These are phyloP conservation scores for Colletotrichum sp. DNA, from an alignment of 2,329 filamentous ascomycete species.

Conservation along the genomic window DNA sequence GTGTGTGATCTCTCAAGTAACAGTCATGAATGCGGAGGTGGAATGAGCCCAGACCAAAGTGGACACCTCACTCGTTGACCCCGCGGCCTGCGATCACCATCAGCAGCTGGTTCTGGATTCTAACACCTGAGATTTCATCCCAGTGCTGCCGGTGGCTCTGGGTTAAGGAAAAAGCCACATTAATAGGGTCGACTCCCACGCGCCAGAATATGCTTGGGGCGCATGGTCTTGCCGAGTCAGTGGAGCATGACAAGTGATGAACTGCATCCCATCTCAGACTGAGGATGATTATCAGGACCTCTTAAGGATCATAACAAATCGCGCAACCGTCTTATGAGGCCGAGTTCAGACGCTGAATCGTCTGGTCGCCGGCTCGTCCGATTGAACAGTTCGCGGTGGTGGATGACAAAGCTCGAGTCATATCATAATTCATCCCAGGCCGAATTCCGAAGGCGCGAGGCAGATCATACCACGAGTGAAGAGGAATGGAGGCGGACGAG, in stretches of 20 bases:
- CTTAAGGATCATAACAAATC: not conserved
- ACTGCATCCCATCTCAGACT: not conserved
- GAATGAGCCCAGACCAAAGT: not conserved
- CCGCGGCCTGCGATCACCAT: not conserved
- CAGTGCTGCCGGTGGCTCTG: not conserved
- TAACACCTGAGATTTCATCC: not conserved
- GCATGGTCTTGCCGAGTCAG: not conserved
- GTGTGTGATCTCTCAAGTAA: not conserved
- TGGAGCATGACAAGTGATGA: not conserved
- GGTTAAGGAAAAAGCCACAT: not conserved
- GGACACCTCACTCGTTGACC: not conserved
- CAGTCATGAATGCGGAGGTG: not conserved
- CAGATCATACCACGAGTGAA: not conserved
- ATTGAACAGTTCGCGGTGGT: not conserved
- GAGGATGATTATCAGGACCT: not conserved
- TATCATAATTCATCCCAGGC: not conserved
- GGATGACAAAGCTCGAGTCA: not conserved
- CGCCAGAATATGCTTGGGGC: not conserved
- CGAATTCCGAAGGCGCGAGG: not conserved
- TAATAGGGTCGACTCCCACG: accelerated
- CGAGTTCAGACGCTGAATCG: not conserved
- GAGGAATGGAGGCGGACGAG: not conserved
- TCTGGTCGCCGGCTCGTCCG: not conserved
- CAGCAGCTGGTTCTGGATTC: not conserved
- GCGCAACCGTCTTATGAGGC: not conserved